phyloP scores from a whole-genome alignment of 257 asterid species.

The Penstemon davidsonii region DNA sequence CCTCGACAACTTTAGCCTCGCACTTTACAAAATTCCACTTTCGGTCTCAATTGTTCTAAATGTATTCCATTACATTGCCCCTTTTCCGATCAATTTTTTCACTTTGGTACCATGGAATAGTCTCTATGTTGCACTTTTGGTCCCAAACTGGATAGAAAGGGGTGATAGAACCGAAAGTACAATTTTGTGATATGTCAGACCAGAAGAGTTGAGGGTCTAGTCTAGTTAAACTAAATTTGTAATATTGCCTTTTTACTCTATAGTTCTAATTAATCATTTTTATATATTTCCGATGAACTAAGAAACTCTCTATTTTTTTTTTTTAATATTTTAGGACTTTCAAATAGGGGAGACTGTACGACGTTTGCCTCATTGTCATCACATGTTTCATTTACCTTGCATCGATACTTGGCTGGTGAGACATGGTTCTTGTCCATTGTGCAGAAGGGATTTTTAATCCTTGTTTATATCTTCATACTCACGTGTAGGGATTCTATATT shows the following conservation, averaged over 20 bases:
- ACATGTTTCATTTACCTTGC: constrained; percentile 92
- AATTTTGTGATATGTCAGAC: too few relatives aligned
- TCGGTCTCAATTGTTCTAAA: too few relatives aligned
- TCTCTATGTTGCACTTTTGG: too few relatives aligned
- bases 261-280: neutral
- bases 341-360: constrained; percentile 86
- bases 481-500: constrained; percentile 39
- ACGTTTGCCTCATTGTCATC: constrained; percentile 86
- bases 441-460: constrained; percentile 88
- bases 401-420: constrained; percentile 93
- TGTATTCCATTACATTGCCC: too few relatives aligned
- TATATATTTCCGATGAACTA: neutral
- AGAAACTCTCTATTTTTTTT: neutral
- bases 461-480: constrained; percentile 39
- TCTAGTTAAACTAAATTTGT: too few relatives aligned
- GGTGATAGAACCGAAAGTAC: too few relatives aligned
- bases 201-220: too few relatives aligned
- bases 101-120: too few relatives aligned
- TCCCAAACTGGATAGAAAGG: too few relatives aligned
- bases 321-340: constrained; percentile 57
- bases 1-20: too few relatives aligned
- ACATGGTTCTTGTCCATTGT: constrained; percentile 96
- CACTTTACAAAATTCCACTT: too few relatives aligned
- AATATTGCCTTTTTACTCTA: neutral
- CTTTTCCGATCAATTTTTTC: too few relatives aligned